These are phyloP conservation scores for Diaporthe capsici DNA, from an alignment of 2,329 filamentous ascomycete genomes.

Conservation along the genomic window DNA sequence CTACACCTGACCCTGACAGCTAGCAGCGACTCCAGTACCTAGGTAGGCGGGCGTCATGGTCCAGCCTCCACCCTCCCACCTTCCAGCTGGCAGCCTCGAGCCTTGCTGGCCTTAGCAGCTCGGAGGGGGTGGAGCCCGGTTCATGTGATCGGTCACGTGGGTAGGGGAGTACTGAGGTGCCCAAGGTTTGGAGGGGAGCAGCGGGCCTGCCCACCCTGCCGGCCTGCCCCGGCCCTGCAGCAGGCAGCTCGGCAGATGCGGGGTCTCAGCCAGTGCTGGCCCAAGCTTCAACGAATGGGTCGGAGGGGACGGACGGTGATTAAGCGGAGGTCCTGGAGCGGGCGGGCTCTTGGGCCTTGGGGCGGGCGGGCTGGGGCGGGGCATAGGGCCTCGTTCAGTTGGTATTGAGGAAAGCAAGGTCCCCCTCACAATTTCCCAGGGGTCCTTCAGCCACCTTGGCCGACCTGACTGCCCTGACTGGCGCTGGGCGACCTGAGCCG, in stretches of 20 bases:
- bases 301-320: neutral
- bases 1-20: conserved; percentile 20
- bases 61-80: neutral
- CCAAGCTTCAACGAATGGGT: conserved; percentile 14
- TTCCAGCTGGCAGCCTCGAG: neutral
- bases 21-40: neutral
- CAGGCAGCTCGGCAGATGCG: conserved; percentile 12
- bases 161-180: too few relatives aligned
- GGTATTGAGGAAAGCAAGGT: neutral
- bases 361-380: conserved; percentile 11
- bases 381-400: neutral
- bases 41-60: conserved; percentile 11
- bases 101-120: conserved; percentile 33
- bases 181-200: too few relatives aligned
- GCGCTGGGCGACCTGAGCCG: conserved; percentile 26
- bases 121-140: neutral
- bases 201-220: too few relatives aligned
- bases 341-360: conserved; percentile 4
- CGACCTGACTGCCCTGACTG: conserved; percentile 15
- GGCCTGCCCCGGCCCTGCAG: neutral
- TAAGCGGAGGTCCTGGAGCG: neutral
- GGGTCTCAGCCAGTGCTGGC: conserved; percentile 13
- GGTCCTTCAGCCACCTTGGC: conserved; percentile 29
- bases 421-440: conserved; percentile 29
- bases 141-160: conserved; percentile 33